These are phyloP conservation scores for Cyathus striatus DNA, from an alignment of 768 basidiomycete genomes.

Conservation along the genomic window DNA sequence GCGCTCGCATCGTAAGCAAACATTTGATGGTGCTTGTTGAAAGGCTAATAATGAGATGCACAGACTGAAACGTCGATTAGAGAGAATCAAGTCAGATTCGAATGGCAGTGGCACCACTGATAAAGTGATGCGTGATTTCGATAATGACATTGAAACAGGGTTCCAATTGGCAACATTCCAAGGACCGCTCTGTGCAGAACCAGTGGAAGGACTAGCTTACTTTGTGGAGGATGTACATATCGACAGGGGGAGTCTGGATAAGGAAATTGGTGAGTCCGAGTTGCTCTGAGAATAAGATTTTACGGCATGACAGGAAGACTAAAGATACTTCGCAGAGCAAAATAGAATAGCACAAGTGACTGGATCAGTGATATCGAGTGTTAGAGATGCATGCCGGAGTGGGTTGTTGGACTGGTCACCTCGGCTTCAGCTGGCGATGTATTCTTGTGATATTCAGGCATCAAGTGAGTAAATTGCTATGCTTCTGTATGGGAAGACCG, in stretches of 20 bases:
- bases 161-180: conserved; percentile 95
- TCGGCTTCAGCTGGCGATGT: conserved; percentile 95
- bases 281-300: too few species aligned
- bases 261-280: conserved; percentile 63
- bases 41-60: too few species aligned
- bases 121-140: conserved; percentile 51
- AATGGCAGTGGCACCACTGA: conserved; percentile 25
- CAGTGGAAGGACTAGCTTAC: conserved; percentile 89
- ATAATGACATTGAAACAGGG: conserved; percentile 83
- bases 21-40: too few species aligned
- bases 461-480: conserved; percentile 61
- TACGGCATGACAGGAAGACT: too few species aligned
- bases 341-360: conserved; percentile 80
- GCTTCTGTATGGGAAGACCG: conserved; percentile 7
- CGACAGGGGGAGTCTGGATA: conserved; percentile 52
- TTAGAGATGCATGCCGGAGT: conserved; percentile 85
- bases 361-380: conserved; percentile 85
- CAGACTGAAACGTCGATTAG: conserved; percentile 51
- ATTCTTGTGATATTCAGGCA: conserved; percentile 96
- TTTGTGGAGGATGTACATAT: conserved; percentile 77
- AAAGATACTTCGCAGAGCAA: conserved; percentile 44
- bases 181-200: conserved; percentile 93
- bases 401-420: conserved; percentile 97
- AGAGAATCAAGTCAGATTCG: conserved; percentile 27
- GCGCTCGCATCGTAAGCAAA: conserved; percentile 54